Percentiles rank a stretch among this genome's conserved stretches.
Conservation (phyloP, 2,329 filamentous ascomycete species). For the Cryphonectria parasitica region DNA sequence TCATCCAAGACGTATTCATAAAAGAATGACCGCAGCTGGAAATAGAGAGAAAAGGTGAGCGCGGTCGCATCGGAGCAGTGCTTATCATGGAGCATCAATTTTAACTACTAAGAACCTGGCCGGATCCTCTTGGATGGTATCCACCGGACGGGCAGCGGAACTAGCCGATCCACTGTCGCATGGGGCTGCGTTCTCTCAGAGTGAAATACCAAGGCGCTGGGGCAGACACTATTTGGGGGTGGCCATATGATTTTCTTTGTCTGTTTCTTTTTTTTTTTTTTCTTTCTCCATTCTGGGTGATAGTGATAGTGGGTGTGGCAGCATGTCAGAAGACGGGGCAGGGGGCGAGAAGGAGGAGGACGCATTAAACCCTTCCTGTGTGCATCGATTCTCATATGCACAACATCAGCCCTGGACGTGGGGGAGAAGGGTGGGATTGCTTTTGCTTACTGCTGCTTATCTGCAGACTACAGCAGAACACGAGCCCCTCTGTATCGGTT, state of each 20-base stretch:
- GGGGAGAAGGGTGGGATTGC: neutral
- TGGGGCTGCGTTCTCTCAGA: neutral
- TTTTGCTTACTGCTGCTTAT: neutral
- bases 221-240: neutral
- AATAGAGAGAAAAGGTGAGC: neutral
- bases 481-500: neutral
- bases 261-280: neutral
- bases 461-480: neutral
- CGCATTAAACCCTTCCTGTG: neutral
- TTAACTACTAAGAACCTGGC: neutral
- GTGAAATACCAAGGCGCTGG: neutral
- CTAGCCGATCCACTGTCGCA: conserved; percentile 6
- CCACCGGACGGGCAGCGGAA: conserved; percentile 9
- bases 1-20: neutral
- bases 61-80: neutral
- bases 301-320: neutral
- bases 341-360: no score
- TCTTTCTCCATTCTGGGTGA: neutral
- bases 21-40: neutral
- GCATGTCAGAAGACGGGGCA: neutral
- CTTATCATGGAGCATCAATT: neutral
- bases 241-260: no score
- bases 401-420: neutral
- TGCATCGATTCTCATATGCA: neutral
- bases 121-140: neutral